Base-by-base conservation (phyloP, 257 asterid species). In the Lithospermum erythrorhizon region DNA sequence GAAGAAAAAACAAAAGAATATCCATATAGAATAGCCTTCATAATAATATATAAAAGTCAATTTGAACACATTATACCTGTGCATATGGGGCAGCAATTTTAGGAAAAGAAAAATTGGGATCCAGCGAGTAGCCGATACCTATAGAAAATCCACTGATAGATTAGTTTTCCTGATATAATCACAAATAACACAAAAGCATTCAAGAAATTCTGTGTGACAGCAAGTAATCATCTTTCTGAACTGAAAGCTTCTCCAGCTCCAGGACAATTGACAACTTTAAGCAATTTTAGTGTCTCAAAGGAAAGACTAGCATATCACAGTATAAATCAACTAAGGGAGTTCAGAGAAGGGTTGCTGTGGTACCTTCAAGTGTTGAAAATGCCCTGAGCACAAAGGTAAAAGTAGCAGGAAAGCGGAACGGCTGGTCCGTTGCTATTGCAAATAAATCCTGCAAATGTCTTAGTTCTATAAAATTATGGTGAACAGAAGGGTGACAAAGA, bases 81-180 rank as follows among this genome's bases (percentile, higher is more conserved):
- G 98, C 98, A 65, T 82, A 91, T 9, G 98, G 98, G 55, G 98
- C 94, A 35, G 96, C 96, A 67, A 91, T 88, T 80, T 91, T 91
- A 0, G 93, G 82, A 59, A 91, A 91, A 37, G 98, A 91, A 72
- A 91, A 90, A 20, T 87, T 66, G 3, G 98, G 96, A 75, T 90
- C 83, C 69, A 90, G 81, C 22, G 71, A 75, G 68, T 88, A 88
- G 63, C 98, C 98, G 15, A 88, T 91, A 45, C 98, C 98, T 90
- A 73, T 45, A 59, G 48, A 52, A 78, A 64, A 65, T 35, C 61
- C 73, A 37, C 17, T 41, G 49, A 0, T 14, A 14, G 49, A 41
- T 13, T 41, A 41, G 4, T 41, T 41, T 41, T 37, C 49, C 2
- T 13, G 18, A 41, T 41, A 41, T 1, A 41, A 41, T 41, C 49